Conservation (phyloP, 192 early-diverging fungal genomes). For the Diversispora epigaea region DNA sequence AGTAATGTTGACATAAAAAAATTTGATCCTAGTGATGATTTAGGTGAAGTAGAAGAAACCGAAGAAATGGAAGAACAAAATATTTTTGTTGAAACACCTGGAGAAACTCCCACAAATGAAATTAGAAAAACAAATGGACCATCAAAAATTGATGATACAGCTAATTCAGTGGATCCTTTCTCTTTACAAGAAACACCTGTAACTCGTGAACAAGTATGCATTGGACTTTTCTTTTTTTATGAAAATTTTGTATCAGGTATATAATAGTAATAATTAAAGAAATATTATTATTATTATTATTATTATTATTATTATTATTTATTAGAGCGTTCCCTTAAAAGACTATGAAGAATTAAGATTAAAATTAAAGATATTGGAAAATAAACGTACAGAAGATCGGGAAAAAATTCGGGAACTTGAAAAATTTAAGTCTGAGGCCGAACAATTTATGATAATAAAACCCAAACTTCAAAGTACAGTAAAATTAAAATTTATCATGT, state of each 20-base stretch:
- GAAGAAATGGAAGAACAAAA: not conserved
- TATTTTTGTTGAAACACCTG: conserved; percentile 18
- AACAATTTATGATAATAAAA: conserved; percentile 63
- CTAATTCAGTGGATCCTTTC: conserved; percentile 27
- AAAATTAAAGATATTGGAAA: conserved; percentile 74
- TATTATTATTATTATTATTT: not conserved
- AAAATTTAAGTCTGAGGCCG: conserved; percentile 67
- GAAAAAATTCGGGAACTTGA: conserved; percentile 74
- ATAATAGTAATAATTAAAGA: no score
- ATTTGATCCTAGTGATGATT: not conserved
- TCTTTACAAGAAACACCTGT: conserved; percentile 27
- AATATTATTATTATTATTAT: not conserved
- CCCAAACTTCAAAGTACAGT: conserved; percentile 62
- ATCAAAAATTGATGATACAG: conserved; percentile 21
- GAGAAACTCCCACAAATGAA: not conserved
- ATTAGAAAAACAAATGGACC: not conserved
- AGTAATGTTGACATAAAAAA: conserved; percentile 12
- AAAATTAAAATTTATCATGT: not conserved
- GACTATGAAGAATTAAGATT: conserved; percentile 80
- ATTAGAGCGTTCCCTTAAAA: conserved; percentile 57
- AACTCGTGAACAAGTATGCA: conserved; percentile 24
- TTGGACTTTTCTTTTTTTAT: not conserved
- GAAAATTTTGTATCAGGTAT: no score
- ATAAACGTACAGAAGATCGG: conserved; percentile 79
- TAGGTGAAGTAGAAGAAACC: conserved; percentile 1